Percentiles rank a stretch among this genome's conserved stretches.
These are phyloP conservation scores for Pichia eremophila DNA, from an alignment of 805 yeast species.

Conservation along the genomic window DNA sequence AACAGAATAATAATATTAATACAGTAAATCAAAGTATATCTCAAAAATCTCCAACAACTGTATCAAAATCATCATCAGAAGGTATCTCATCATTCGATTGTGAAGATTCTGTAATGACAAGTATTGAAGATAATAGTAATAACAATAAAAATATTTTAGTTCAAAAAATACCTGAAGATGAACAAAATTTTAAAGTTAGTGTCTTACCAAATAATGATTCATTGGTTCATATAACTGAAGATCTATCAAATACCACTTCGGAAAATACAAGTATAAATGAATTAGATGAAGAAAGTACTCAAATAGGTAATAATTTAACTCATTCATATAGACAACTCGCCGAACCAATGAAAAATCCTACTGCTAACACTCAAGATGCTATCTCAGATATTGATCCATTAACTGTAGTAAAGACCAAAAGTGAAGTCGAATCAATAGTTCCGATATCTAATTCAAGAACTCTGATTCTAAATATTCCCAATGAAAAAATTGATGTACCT, in stretches of 20 bases:
- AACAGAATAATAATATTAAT: neutral
- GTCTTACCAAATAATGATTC: neutral
- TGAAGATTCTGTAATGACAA: slow-evolving; percentile 4
- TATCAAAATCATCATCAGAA: slow-evolving; percentile 11
- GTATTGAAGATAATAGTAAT: slow-evolving; percentile 1
- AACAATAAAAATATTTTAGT: neutral
- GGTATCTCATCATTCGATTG: slow-evolving; percentile 6
- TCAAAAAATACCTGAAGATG: neutral
- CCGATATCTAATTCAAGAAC: slow-evolving; percentile 3
- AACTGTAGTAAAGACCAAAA: neutral
- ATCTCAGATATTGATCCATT: slow-evolving; percentile 5
- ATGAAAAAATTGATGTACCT: neutral
- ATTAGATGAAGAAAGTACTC: neutral
- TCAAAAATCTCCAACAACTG: slow-evolving; percentile 1
- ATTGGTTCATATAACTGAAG: neutral
- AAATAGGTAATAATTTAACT: neutral
- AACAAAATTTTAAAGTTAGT: slow-evolving; percentile 4
- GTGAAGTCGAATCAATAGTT: neutral
- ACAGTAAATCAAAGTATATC: neutral
- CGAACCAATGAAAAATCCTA: neutral
- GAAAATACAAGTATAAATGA: neutral
- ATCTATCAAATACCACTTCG: slow-evolving; percentile 1
- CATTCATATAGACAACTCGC: slow-evolving; percentile 4
- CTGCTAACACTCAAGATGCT: neutral
- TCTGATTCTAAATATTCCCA: neutral